Evolutionary conservation across 2,329 filamentous ascomycete genomes (phyloP), one percentile per base, ranked within the genome.

Genomic region (Decorospora gaudefroyi): DNA sequence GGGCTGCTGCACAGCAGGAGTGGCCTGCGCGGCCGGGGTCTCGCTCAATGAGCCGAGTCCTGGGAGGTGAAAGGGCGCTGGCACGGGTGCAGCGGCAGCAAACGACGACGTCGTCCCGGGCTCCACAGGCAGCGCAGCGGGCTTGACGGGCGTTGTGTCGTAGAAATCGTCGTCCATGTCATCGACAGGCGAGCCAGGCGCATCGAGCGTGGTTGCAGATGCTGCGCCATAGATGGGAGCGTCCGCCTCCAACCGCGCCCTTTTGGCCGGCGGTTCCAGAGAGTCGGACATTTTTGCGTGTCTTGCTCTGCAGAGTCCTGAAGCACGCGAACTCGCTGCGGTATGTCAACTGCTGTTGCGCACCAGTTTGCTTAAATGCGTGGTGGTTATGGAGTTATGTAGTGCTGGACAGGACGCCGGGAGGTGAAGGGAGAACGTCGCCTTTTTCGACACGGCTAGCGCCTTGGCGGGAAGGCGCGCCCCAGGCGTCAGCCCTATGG

Each of bases 221-320:
- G 42, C 19, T 45, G 70, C 65, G 49, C 65, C 62, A 51, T 64
- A 56, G 49, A 65, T 54, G 37, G 66, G 61, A 42, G 59, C 67
- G 51, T 74, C 72, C 51, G 59, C 52, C 42, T 66, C 59, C 41
- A 72, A 61, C 54, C 68, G 63, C 48, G 67, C 67, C 59, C 69
- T 68, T 65, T 75, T 74, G 43, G 69, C 65, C 28, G 72, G 72
- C 53, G 65, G 67, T 62, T 65, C 65, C 52, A 58, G 50, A 53
- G 61, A 59, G 61, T 69, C 64, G 54, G 65, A 61, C 62, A 69
- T 68, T 47, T 45, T 33, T 16, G 30, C 49, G 48, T 53, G 46
- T 58, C 44, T 40, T 46, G 45, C 58, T 63, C 56, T 54, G 46
- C 56, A 59, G 52, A 49, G 39, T 57, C 45, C 32, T 53, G 59